These are phyloP conservation scores for Malassezia dermatis DNA, from an alignment of 1,284 basidiomycete genomes.

Conservation along the genomic window DNA sequence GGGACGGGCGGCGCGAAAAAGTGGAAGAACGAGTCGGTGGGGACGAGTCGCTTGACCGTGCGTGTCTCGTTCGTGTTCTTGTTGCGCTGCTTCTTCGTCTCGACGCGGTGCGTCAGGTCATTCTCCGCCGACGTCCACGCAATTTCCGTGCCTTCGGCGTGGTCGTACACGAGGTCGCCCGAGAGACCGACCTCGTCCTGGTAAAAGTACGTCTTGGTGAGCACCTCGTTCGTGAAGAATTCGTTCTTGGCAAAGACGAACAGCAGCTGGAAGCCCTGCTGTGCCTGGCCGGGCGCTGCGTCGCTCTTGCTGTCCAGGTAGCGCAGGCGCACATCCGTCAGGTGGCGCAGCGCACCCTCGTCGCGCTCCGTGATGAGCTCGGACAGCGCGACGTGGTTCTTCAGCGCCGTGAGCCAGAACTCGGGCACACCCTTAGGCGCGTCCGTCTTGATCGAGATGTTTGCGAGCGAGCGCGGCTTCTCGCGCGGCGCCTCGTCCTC, in stretches of 20 bases:
- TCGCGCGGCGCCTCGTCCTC: slow-evolving; percentile 35
- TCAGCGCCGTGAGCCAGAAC: slow-evolving; percentile 94
- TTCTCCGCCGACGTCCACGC: slow-evolving; percentile 90
- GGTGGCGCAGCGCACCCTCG: slow-evolving; percentile 59
- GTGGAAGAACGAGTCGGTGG: slow-evolving; percentile 48
- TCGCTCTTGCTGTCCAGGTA: slow-evolving; percentile 51
- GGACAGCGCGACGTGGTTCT: slow-evolving; percentile 75
- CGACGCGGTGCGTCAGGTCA: slow-evolving; percentile 90
- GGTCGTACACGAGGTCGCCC: slow-evolving; percentile 91
- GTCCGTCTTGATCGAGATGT: slow-evolving; percentile 48
- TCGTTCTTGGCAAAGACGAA: slow-evolving; percentile 74
- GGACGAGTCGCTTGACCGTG: slow-evolving; percentile 46
- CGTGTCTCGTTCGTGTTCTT: slow-evolving; percentile 54
- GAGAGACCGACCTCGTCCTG: slow-evolving; percentile 80
- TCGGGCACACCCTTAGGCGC: slow-evolving; percentile 66
- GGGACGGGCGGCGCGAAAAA: slow-evolving; percentile 47
- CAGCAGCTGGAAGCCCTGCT: slow-evolving; percentile 75
- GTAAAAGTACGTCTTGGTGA: slow-evolving; percentile 92
- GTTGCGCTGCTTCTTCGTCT: slow-evolving; percentile 98
- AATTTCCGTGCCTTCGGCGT: slow-evolving; percentile 77
- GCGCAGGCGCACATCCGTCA: slow-evolving; percentile 61
- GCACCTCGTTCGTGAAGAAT: slow-evolving; percentile 70
- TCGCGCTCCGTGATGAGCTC: slow-evolving; percentile 90
- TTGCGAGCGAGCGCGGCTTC: slow-evolving; percentile 48
- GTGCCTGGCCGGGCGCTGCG: slow-evolving; percentile 53